Base-by-base conservation (phyloP, 2,329 filamentous ascomycete species). In the Aspergillaceae sp. region DNA sequence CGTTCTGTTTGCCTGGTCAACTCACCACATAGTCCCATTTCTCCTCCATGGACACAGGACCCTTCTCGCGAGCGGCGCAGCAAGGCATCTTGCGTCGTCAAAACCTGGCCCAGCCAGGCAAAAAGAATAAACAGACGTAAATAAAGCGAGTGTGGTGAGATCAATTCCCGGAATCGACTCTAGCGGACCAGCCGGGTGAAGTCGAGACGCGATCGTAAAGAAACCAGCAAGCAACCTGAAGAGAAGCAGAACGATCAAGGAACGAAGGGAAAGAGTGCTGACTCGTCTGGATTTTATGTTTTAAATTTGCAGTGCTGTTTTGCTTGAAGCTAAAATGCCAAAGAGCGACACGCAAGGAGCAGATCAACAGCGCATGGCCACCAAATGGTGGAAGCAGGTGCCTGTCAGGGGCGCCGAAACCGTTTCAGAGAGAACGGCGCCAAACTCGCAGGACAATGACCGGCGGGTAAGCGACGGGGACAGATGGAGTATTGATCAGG, bases 1-100 rank as follows among this genome's bases (percentile, higher is more conserved):
- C 29, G 28, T 26, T 3, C 28, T 32, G 19, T 19, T 19, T 19
- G 19, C 19, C 19, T 29, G 26, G 38, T 28, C 47, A 27, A 51
- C 84, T 62, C 71, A 88, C 86, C 64, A 97, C 90, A 65, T 90
- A 94, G 60, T 90, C 87, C 91, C 91, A 97, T 75, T 89, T 86
- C 71, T 92, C 87, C 68, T 96, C 91, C 49, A 86, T 82, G 52
- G 79, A 76, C 51, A 91, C 77, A 52, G 84, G 76, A 54, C 74
- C 77, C 62, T 85, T 84, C 51, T 70, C 67, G 55, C 69, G 60
- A 51, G 81, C 78, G 52, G 79, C 77, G 56, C 79, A 73, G 62
- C 82, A 86, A 56, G 78, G 75, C 85, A 89, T 88, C 42, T 60
- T 77, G 64, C 29, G 35, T 32, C 29, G 32, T 51, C 35, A 42